These are phyloP conservation scores for Xanthoconium separans DNA, from an alignment of 1,284 basidiomycete genomes.

Conservation along the genomic window DNA sequence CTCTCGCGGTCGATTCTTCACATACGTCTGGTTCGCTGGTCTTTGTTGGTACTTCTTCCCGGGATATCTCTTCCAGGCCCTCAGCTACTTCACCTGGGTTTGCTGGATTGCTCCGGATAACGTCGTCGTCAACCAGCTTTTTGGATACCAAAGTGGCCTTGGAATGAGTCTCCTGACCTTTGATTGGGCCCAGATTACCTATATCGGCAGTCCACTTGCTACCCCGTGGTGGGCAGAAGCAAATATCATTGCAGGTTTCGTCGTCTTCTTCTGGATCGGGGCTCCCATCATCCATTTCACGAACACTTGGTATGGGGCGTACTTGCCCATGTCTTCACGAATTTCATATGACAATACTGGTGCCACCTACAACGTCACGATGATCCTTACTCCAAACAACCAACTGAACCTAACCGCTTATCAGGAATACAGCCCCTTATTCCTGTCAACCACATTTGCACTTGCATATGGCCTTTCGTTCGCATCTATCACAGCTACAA, in stretches of 20 bases:
- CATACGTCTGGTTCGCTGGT: conserved; percentile 57
- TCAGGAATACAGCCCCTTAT: conserved; percentile 78
- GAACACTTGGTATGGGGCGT: conserved; percentile 62
- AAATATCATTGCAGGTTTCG: conserved; percentile 79
- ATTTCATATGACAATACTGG: conserved; percentile 65
- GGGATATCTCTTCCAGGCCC: conserved; percentile 72
- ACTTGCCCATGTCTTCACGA: conserved; percentile 57
- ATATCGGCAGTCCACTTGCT: conserved; percentile 56
- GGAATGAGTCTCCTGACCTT: conserved; percentile 77
- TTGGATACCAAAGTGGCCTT: conserved; percentile 76
- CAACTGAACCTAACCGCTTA: conserved; percentile 68
- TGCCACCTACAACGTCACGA: conserved; percentile 61
- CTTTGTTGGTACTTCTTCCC: conserved; percentile 70
- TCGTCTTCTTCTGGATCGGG: conserved; percentile 76
- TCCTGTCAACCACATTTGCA: conserved; percentile 70
- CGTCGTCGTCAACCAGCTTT: conserved; percentile 68
- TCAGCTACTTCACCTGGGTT: conserved; percentile 65
- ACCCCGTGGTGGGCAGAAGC: conserved; percentile 78
- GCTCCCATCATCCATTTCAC: conserved; percentile 67
- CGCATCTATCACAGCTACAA: conserved; percentile 63
- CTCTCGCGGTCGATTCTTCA: conserved; percentile 76
- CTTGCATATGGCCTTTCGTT: conserved; percentile 72
- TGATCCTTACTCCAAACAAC: conserved; percentile 57
- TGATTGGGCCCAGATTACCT: conserved; percentile 66
- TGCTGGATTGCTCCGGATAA: conserved; percentile 83